phyloP scores from a whole-genome alignment of 1,139 yeast genomes.

The Suhomyces choctaworum region DNA sequence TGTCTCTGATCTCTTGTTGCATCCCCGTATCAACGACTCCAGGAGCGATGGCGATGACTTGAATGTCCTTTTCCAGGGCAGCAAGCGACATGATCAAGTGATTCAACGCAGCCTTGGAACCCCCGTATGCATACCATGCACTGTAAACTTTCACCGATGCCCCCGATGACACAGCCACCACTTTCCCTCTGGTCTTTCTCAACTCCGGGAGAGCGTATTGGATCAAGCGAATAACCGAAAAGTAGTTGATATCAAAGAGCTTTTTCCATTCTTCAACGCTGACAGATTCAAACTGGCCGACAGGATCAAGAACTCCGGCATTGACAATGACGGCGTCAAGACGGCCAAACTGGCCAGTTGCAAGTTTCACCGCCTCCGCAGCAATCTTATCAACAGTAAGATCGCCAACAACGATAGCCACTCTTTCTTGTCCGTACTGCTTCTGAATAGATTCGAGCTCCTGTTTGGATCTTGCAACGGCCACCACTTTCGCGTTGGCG shows the following conservation, averaged over 20 bases:
- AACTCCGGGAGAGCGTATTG: slow-evolving; percentile 59
- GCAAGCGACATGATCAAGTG: slow-evolving; percentile 68
- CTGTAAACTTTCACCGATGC: slow-evolving; percentile 62
- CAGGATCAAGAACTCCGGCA: slow-evolving; percentile 89
- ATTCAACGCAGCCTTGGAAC: slow-evolving; percentile 87
- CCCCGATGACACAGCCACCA: slow-evolving; percentile 82
- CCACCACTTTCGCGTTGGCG: slow-evolving; percentile 47
- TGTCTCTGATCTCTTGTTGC: slow-evolving; percentile 75
- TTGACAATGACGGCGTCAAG: slow-evolving; percentile 76
- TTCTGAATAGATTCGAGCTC: slow-evolving; percentile 45
- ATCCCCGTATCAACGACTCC: slow-evolving; percentile 90
- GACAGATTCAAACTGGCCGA: slow-evolving; percentile 53
- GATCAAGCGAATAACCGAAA: slow-evolving; percentile 68
- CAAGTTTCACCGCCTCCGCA: slow-evolving; percentile 44
- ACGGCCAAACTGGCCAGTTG: slow-evolving; percentile 55
- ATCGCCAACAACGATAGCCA: slow-evolving; percentile 67
- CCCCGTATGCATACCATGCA: slow-evolving; percentile 91
- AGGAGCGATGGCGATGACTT: slow-evolving; percentile 77
- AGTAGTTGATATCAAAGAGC: slow-evolving; percentile 75
- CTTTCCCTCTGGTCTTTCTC: slow-evolving; percentile 55
- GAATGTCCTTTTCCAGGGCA: slow-evolving; percentile 61
- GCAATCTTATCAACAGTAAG: slow-evolving; percentile 47
- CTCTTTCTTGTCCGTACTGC: slow-evolving; percentile 49
- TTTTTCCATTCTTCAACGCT: slow-evolving; percentile 58
- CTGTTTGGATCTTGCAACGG: slow-evolving; percentile 66